Conservation (phyloP, 2,329 filamentous ascomycete species). For the Paradendryphiella salina region DNA sequence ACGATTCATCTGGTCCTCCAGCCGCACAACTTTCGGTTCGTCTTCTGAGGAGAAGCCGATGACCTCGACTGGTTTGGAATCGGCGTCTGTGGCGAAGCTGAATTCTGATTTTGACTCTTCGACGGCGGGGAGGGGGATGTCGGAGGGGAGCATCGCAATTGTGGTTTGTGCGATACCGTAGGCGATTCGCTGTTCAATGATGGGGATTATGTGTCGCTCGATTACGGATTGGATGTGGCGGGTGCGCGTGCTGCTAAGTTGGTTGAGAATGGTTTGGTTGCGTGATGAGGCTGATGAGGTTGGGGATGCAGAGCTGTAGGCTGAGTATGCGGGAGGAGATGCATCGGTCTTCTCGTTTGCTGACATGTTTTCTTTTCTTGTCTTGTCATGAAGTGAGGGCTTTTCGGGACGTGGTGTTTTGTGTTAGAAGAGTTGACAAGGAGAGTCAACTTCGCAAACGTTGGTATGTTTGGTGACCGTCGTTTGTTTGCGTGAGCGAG, state of each 20-base stretch:
- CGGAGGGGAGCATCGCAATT: conserved; percentile 52
- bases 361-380: conserved; percentile 11
- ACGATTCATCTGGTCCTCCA: conserved; percentile 48
- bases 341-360: conserved; percentile 10
- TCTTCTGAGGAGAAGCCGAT: conserved; percentile 49
- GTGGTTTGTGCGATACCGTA: conserved; percentile 51
- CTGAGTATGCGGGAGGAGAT: conserved; percentile 14
- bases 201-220: conserved; percentile 47
- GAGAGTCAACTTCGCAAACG: no score
- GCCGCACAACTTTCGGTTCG: conserved; percentile 46
- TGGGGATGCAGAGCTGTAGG: conserved; percentile 23
- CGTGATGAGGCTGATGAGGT: conserved; percentile 15
- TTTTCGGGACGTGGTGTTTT: background rate
- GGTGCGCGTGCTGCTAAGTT: conserved; percentile 47
- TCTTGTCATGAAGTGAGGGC: no score
- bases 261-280: conserved; percentile 40
- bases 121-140: conserved; percentile 36
- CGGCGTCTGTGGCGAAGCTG: conserved; percentile 28
- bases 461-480: background rate
- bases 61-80: conserved; percentile 38
- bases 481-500: background rate
- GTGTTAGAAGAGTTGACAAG: background rate
- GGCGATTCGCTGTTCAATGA: conserved; percentile 46
- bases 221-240: conserved; percentile 49
- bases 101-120: conserved; percentile 35